Conservation (phyloP, 371 early-diverging fungal genomes). For the Mortierella sp. region DNA sequence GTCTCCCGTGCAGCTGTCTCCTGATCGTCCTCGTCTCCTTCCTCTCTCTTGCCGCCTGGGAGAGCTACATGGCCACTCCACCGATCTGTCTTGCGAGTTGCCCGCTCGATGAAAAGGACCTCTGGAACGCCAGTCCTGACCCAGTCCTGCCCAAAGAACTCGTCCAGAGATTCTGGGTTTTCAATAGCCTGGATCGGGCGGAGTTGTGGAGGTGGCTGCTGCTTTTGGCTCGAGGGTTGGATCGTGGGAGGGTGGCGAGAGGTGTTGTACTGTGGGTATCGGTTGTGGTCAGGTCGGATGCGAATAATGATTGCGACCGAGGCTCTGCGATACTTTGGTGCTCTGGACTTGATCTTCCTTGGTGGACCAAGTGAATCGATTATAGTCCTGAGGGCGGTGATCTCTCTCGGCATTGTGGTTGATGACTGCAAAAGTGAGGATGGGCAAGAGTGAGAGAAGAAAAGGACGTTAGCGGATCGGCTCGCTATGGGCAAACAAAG, state of each 20-base stretch:
- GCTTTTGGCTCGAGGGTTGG: conserved; percentile 3
- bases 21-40: conserved; percentile 67
- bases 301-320: conserved; percentile 54
- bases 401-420: conserved; percentile 33
- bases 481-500: too few relatives aligned
- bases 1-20: conserved; percentile 77
- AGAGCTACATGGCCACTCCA: conserved; percentile 85
- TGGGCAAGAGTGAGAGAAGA: too few relatives aligned
- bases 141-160: conserved; percentile 44
- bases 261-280: conserved; percentile 29
- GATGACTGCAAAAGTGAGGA: neutral
- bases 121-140: conserved; percentile 60
- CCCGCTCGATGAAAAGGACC: conserved; percentile 73
- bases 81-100: conserved; percentile 70
- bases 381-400: conserved; percentile 34
- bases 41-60: conserved; percentile 78
- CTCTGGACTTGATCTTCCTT: conserved; percentile 37
- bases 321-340: conserved; percentile 43
- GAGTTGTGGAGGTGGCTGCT: conserved; percentile 18
- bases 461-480: too few relatives aligned
- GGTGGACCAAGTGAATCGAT: conserved; percentile 44
- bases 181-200: conserved; percentile 43
- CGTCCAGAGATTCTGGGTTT: conserved; percentile 35
- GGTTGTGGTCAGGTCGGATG: conserved; percentile 31
- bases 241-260: conserved; percentile 1